Evolutionary conservation across 2,329 filamentous ascomycete species (phyloP).

Genomic region (Eutypella sp.): DNA sequence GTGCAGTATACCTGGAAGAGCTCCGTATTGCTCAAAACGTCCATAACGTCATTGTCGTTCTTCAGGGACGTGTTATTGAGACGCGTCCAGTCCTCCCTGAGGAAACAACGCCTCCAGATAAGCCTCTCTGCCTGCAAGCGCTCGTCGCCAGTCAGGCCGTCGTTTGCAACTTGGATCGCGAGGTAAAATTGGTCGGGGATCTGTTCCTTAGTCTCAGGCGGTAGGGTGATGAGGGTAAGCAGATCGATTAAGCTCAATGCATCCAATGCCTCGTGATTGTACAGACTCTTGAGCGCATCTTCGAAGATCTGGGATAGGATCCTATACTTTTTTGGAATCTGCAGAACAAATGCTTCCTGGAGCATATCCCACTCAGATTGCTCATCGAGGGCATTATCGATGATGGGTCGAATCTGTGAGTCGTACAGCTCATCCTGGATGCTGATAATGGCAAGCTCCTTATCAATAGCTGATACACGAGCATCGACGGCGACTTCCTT

Average conservation of each 20-base stretch:
- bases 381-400: slow-evolving; percentile 71
- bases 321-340: slow-evolving; percentile 53
- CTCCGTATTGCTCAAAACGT: slow-evolving; percentile 59
- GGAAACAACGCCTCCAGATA: slow-evolving; percentile 84
- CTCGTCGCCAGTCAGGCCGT: slow-evolving; percentile 50
- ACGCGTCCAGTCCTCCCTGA: slow-evolving; percentile 77
- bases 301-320: slow-evolving; percentile 68
- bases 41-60: slow-evolving; percentile 62
- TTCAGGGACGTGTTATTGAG: slow-evolving; percentile 75
- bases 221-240: slow-evolving; percentile 65
- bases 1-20: slow-evolving; percentile 63
- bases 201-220: slow-evolving; percentile 43
- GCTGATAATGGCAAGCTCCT: slow-evolving; percentile 61
- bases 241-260: slow-evolving; percentile 64
- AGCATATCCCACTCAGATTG: slow-evolving; percentile 73
- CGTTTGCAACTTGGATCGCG: slow-evolving; percentile 59
- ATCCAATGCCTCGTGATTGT: slow-evolving; percentile 68
- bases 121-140: slow-evolving; percentile 53
- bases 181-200: slow-evolving; percentile 67
- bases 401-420: slow-evolving; percentile 59
- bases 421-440: slow-evolving; percentile 76
- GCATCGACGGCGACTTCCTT: slow-evolving; percentile 20
- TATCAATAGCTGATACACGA: slow-evolving; percentile 49
- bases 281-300: slow-evolving; percentile 62
- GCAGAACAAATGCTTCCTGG: slow-evolving; percentile 59